Base-by-base conservation (phyloP, 2,329 filamentous ascomycete species). In the Grosmannia huntii region DNA sequence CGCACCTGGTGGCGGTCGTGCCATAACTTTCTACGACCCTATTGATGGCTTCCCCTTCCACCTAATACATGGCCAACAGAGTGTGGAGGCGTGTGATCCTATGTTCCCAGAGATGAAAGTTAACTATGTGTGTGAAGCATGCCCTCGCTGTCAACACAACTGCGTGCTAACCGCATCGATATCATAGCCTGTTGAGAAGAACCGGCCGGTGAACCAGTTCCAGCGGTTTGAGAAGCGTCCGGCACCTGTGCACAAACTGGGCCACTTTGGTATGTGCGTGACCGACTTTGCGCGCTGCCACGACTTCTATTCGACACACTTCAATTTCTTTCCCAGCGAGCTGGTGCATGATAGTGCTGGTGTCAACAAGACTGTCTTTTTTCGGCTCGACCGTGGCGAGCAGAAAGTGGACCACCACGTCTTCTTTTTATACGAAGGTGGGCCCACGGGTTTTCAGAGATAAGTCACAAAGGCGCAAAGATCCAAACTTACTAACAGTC, bases 41-140 rank as follows among this genome's bases (percentile, higher is more conserved):
- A 72, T 82, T 2, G 79, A 83, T 59, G 77, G 76, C 0, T 83
- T 76, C 60, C 77, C 78, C 1, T 75, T 84, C 64, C 79, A 83
- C 64, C 71, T 85, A 0, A 74, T 85, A 1, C 70, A 77, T 62
- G 81, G 79, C 1, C 81, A 85, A 66, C 66, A 67, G 7, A 65
- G 65, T 5, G 71, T 70, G 0, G 70, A 73, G 56, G 53, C 68
- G 27, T 66, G 71, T 41, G 70, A 79, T 72, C 46, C 71, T 3
- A 70, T 71, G 33, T 70, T 75, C 57, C 69, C 73, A 3, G 65
- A 74, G 57, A 58, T 75, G 57, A 66, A 75, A 61, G 66, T 77
- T 67, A 74, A 82, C 70, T 76, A 79, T 38, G 57, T 59, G 7
- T n/a, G 49, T 53, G 23, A 12, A 49, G 21, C 11, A 25, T 5